Evolutionary conservation across 2,329 filamentous ascomycete species (phyloP), one percentile per base, ranked within the genome.

Genomic region (Penicillium sp.): DNA sequence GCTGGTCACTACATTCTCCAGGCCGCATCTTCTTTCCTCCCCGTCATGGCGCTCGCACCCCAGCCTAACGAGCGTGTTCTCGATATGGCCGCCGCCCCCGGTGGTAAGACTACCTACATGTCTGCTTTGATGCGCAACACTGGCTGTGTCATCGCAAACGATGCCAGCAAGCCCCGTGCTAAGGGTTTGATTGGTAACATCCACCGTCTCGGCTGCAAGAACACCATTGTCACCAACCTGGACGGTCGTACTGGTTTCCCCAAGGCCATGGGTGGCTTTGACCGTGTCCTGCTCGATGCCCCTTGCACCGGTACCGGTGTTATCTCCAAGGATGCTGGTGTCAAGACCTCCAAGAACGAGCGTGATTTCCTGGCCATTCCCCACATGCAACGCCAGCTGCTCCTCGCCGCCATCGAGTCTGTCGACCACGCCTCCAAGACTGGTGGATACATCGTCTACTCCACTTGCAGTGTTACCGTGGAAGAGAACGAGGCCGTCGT

Each of bases 131-230:
- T 97, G 92, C 93, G 92, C 78, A 99, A 99, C 77, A 98, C 93
- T 0, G 95, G 95, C 55, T 89, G 90, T 65, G 88, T 99, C 64
- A 91, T 99, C 70, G 93, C 95, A 73, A 99, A 99, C 81, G 95
- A 99, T 85, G 87, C 90, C 66, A 97, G 90, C 82, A 96, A 96
- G 76, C 81, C 87, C 58, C 90, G 95, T 85, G 86, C 93, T 49
- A 98, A 97, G 80, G 95, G 91, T 89, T 81, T 99, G 53, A 98
- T 99, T 65, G 95, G 95, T 79, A 97, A 99, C 80, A 91, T 98
- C 61, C 93, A 98, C 79, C 91, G 95, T 72, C 83, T 98, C 13
- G 95, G 95, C 47, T 91, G 90, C 64, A 92, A 90, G 73, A 99
- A 99, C 77, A 91, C 91, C 44, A 88, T 99, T 61, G 93, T 99